Percentiles rank a stretch among this genome's conserved stretches.
Evolutionary conservation across 495 filamentous ascomycete genomes (phyloP).

Genomic region (Neurospora sp.): DNA sequence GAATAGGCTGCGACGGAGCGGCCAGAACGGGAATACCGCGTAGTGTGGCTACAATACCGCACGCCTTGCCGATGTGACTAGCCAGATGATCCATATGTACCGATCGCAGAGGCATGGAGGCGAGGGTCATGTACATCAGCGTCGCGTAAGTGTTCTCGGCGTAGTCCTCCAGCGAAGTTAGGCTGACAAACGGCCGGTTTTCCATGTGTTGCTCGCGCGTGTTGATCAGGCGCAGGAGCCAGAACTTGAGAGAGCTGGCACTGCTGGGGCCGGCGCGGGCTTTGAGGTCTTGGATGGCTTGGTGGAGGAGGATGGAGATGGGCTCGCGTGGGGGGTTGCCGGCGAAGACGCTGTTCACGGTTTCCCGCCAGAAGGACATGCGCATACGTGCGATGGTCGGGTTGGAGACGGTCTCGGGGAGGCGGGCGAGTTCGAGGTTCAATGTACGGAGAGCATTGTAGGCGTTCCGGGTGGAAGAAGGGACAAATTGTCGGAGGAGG

Average conservation of each 20-base stretch:
- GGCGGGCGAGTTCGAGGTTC: conserved; percentile 80
- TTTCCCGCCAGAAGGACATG: conserved; percentile 89
- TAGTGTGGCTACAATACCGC: conserved; percentile 74
- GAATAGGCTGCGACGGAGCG: conserved; percentile 54
- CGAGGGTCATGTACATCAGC: conserved; percentile 81
- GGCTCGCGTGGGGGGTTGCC: conserved; percentile 77
- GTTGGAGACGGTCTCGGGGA: conserved; percentile 79
- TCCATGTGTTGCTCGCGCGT: conserved; percentile 75
- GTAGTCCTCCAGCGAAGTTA: conserved; percentile 72
- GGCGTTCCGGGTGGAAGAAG: conserved; percentile 56
- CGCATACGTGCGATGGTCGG: conserved; percentile 75
- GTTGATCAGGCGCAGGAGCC: conserved; percentile 68
- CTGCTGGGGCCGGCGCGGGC: conserved; percentile 38
- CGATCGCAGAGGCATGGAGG: conserved; percentile 62
- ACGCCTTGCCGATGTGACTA: conserved; percentile 88
- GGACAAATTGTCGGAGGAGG: conserved; percentile 76
- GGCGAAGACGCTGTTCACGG: conserved; percentile 60
- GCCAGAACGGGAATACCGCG: conserved; percentile 78
- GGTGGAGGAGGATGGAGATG: conserved; percentile 71
- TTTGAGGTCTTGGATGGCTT: conserved; percentile 54
- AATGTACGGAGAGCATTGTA: conserved; percentile 88
- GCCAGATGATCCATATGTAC: conserved; percentile 87
- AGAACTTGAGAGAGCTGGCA: conserved; percentile 60
- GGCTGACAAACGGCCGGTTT: conserved; percentile 65
- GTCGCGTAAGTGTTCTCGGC: conserved; percentile 91